Base-by-base conservation (phyloP, 352 stramenopile genomes). In the Phytophthora cactorum region DNA sequence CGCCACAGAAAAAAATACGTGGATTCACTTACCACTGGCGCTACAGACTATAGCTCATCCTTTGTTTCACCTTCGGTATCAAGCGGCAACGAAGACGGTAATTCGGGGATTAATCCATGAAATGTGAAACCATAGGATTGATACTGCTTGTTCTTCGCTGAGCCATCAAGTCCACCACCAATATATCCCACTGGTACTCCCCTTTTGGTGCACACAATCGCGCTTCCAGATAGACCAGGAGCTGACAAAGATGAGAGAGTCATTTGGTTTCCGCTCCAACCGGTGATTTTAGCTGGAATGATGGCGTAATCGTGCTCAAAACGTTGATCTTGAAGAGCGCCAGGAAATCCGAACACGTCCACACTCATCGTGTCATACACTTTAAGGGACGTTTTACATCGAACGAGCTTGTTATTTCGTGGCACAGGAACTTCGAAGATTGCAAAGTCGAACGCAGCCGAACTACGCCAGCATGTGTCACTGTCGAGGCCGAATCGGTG, bases 171-270 rank as follows among this genome's bases (percentile, higher is more conserved):
- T 15, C 55, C 55, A 70, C 63, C 72, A 70, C 67, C 63, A 57
- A 74, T 63, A 52, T 74, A 79, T 79, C 72, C 71, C 63, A 79
- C 57, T 56, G 62, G 56, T 45, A 76, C 62, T 53, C 67, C 71
- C 36, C 52, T 69, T 52, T n/a, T n/a, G n/a, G n/a, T n/a, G n/a
- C n/a, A n/a, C n/a, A n/a, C n/a, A n/a, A n/a, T n/a, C n/a, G n/a
- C n/a, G n/a, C n/a, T n/a, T n/a, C n/a, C n/a, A n/a, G n/a, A n/a
- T n/a, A n/a, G n/a, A n/a, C n/a, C n/a, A n/a, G n/a, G n/a, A n/a
- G n/a, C 63, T 49, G 68, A 76, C 25, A 72, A 59, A 29, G n/a
- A n/a, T n/a, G n/a, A n/a, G n/a, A n/a, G n/a, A n/a, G n/a, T n/a
- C n/a, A n/a, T n/a, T n/a, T n/a, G n/a, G n/a, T n/a, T n/a, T n/a